Evolutionary conservation across 192 early-diverging fungal genomes (phyloP).

Genomic region (Coemansia reversa): DNA sequence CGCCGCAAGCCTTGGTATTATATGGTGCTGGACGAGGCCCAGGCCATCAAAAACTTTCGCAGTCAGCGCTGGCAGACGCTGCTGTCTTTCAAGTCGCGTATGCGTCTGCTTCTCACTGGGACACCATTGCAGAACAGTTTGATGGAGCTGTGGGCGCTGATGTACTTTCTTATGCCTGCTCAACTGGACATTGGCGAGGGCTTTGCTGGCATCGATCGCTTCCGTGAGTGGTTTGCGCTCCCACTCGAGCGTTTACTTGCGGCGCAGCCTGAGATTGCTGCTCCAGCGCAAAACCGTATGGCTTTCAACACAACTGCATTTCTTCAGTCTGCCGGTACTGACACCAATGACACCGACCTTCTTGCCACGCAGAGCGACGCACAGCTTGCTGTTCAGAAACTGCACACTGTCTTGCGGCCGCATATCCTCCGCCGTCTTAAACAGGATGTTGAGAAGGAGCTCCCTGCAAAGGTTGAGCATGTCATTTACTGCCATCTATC

Average conservation of each 20-base stretch:
- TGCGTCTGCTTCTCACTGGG: slow-evolving; percentile 91
- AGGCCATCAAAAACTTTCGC: slow-evolving; percentile 91
- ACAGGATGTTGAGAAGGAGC: slow-evolving; percentile 92
- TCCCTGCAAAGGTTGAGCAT: slow-evolving; percentile 91
- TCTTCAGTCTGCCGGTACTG: slow-evolving; percentile 49
- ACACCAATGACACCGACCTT: slow-evolving; percentile 54
- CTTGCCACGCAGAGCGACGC: slow-evolving; percentile 51
- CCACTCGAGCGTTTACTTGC: slow-evolving; percentile 82
- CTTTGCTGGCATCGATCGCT: slow-evolving; percentile 78
- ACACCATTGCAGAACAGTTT: slow-evolving; percentile 96
- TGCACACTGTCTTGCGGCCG: slow-evolving; percentile 76
- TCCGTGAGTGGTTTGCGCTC: slow-evolving; percentile 83
- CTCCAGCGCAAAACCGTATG: slow-evolving; percentile 53
- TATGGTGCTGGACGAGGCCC: slow-evolving; percentile 94
- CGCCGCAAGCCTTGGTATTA: slow-evolving; percentile 82
- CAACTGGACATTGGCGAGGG: slow-evolving; percentile 69
- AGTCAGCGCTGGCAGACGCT: slow-evolving; percentile 88
- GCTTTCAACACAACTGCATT: slow-evolving; percentile 56
- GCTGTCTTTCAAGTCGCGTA: slow-evolving; percentile 71
- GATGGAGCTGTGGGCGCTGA: slow-evolving; percentile 82
- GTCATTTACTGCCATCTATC: slow-evolving; percentile 74
- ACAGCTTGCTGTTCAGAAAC: slow-evolving; percentile 70
- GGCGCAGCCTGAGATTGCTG: slow-evolving; percentile 63
- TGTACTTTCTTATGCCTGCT: slow-evolving; percentile 91
- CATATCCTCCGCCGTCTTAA: slow-evolving; percentile 93